Evolutionary conservation across 805 yeast genomes (phyloP), one percentile per base, ranked within the genome.

Genomic region (Jamesozyma jinghongensis): DNA sequence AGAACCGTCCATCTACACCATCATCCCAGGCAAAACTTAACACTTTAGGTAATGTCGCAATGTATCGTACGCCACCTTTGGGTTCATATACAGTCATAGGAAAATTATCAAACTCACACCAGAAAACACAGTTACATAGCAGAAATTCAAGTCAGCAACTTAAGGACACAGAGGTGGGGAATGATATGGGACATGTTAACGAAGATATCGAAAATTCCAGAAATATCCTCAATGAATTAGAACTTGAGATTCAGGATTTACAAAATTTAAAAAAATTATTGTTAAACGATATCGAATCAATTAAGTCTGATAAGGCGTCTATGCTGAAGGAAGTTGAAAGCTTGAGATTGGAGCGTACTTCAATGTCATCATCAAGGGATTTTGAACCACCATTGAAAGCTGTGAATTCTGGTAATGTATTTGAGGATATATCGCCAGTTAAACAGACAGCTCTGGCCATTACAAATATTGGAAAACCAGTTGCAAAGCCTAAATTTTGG

Each of bases 401-500:
- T 6, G 5, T 12, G 13, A 29, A 34, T n/a, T 12, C 34, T 11
- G 34, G n/a, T 10, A 44, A 41, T 14, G 13, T 37, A 5, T 34
- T 28, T 14, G 47, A 38, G 18, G 49, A 41, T 4, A 18, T 25
- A 7, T 37, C 46, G 13, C 48, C 50, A n/a, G 25, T 20, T 5
- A 54, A 47, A 25, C 50, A 49, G 38, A 37, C 56, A 16, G 48
- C 10, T 7, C 10, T 22, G 26, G 10, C 49, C 33, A 49, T 51
- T 5, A 52, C 52, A 5, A 55, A 54, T 38, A 47, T 51, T 7
- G 55, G 43, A 22, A 50, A 53, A 34, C 48, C 51, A 25, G 52
- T 53, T 32, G 42, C 51, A n/a, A 58, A 56, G 40, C 61, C 62
- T 5, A 53, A 52, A 41, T 62, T 62, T 39, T 62, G 66, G 66